phyloP scores from a whole-genome alignment of 805 yeast genomes.

The Barnettozyma pratensis region DNA sequence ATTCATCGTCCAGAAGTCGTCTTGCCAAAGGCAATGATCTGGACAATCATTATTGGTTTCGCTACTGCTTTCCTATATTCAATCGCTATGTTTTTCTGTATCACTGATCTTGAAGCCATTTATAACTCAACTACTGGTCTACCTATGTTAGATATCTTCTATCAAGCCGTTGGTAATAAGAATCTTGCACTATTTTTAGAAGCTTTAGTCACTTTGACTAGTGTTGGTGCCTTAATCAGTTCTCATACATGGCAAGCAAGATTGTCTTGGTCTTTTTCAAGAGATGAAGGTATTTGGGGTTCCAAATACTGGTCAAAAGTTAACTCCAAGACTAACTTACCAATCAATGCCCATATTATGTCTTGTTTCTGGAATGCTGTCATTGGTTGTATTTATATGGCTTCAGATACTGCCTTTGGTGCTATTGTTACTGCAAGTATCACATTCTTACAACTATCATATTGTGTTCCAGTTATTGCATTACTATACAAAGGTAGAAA shows the following conservation, averaged over 20 bases:
- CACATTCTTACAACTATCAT: slow-evolving; percentile 50
- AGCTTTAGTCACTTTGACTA: slow-evolving; percentile 43
- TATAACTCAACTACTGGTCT: slow-evolving; percentile 45
- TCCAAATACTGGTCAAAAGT: slow-evolving; percentile 45
- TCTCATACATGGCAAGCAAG: slow-evolving; percentile 66
- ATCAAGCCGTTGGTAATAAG: slow-evolving; percentile 47
- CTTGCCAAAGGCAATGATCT: slow-evolving; percentile 54
- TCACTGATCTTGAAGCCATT: slow-evolving; percentile 45
- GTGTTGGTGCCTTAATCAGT: slow-evolving; percentile 53
- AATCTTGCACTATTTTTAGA: slow-evolving; percentile 52
- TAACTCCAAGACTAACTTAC: slow-evolving; percentile 43
- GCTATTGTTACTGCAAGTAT: slow-evolving; percentile 57
- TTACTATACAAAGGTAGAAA: slow-evolving; percentile 43
- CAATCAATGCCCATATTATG: slow-evolving; percentile 53
- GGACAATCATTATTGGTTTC: slow-evolving; percentile 59
- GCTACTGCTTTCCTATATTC: slow-evolving; percentile 47
- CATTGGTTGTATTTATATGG: slow-evolving; percentile 56
- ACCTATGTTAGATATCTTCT: slow-evolving; percentile 57
- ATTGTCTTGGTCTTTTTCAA: slow-evolving; percentile 59
- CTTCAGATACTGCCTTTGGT: slow-evolving; percentile 62
- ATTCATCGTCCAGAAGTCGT: slow-evolving; percentile 43
- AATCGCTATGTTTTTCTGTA: slow-evolving; percentile 52
- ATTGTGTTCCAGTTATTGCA: slow-evolving; percentile 49
- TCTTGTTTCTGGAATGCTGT: slow-evolving; percentile 46
- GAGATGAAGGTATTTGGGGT: slow-evolving; percentile 57